phyloP scores from a whole-genome alignment of 345 rosid species.

The Euphorbia tirucalli region DNA sequence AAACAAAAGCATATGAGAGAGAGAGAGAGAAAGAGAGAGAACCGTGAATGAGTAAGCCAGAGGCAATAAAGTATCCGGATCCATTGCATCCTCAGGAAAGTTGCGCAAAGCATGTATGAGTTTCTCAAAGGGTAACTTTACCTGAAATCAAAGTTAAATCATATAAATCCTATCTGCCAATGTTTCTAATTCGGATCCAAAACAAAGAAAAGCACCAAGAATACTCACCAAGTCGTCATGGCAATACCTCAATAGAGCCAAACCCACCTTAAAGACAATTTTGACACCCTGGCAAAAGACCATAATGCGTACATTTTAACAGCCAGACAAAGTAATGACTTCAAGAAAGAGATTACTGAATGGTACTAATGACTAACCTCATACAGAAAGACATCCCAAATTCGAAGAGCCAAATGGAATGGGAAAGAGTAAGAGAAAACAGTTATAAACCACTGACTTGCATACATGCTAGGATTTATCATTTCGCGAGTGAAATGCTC shows the following conservation, averaged over 20 bases:
- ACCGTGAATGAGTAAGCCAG: constrained; percentile 91
- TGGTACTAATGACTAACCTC: constrained; percentile 54
- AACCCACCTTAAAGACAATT: constrained; percentile 89
- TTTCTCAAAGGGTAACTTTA: constrained; percentile 86
- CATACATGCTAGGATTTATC: constrained; percentile 99
- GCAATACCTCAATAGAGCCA: constrained; percentile 69
- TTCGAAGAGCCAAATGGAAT: constrained; percentile 85
- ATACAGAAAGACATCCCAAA: constrained; percentile 92
- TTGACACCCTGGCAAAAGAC: constrained; percentile 69
- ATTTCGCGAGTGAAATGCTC: constrained; percentile 81
- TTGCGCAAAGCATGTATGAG: constrained; percentile 85
- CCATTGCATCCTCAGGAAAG: constrained; percentile 89
- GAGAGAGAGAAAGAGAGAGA: constrained; percentile 7
- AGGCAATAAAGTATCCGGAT: constrained; percentile 85
- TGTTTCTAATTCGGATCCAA: neutral
- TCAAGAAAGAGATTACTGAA: neutral
- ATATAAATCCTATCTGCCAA: constrained; percentile 1
- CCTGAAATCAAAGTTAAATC: constrained; percentile 30
- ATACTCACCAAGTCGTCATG: constrained; percentile 84
- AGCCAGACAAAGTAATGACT: constrained; percentile 1
- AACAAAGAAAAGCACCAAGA: constrained; percentile 3
- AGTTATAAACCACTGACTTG: constrained; percentile 98
- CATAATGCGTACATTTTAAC: neutral
- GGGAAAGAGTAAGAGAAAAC: constrained; percentile 95
- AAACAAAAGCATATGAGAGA: neutral